Percentiles rank a stretch among this genome's conserved stretches.
These are phyloP conservation scores for Olyra latifolia DNA, from an alignment of 176 grass and related monocot species.

Conservation along the genomic window DNA sequence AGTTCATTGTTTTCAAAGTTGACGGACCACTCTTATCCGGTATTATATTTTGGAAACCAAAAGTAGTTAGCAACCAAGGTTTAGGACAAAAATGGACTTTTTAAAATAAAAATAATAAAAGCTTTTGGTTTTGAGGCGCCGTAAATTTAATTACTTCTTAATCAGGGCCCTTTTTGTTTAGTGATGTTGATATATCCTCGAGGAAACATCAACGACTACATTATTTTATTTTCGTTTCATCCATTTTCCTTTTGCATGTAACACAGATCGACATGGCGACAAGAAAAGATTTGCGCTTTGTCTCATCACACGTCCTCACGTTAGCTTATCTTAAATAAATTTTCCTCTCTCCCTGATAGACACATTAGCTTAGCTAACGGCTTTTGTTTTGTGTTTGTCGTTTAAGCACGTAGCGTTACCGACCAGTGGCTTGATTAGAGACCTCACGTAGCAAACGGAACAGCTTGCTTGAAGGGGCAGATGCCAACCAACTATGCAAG, in stretches of 20 bases:
- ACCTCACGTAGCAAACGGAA: slow-evolving; percentile 12
- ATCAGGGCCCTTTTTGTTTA: slow-evolving; percentile 26
- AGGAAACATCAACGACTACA: slow-evolving; percentile 18
- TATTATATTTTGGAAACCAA: no score
- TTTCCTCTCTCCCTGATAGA: slow-evolving; percentile 14
- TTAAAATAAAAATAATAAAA: neutral
- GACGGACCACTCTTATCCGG: no score
- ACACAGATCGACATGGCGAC: slow-evolving; percentile 29
- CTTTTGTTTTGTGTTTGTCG: slow-evolving; percentile 48
- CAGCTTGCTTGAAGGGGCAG: slow-evolving; percentile 27
- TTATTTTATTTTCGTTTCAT: neutral
- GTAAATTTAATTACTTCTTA: neutral
- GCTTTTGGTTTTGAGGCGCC: neutral
- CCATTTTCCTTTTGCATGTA: neutral
- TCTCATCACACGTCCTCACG: slow-evolving; percentile 56
- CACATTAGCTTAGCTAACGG: slow-evolving; percentile 50
- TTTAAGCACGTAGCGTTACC: slow-evolving; percentile 50
- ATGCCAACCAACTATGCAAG: neutral
- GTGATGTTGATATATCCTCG: slow-evolving; percentile 43
- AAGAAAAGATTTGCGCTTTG: slow-evolving; percentile 57
- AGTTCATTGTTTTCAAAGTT: no score
- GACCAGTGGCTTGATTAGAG: neutral
- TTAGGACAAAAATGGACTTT: no score
- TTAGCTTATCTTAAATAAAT: neutral
- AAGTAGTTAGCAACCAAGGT: no score